These are phyloP conservation scores for Gautieria morchelliformis DNA, from an alignment of 768 basidiomycete genomes.

Conservation along the genomic window DNA sequence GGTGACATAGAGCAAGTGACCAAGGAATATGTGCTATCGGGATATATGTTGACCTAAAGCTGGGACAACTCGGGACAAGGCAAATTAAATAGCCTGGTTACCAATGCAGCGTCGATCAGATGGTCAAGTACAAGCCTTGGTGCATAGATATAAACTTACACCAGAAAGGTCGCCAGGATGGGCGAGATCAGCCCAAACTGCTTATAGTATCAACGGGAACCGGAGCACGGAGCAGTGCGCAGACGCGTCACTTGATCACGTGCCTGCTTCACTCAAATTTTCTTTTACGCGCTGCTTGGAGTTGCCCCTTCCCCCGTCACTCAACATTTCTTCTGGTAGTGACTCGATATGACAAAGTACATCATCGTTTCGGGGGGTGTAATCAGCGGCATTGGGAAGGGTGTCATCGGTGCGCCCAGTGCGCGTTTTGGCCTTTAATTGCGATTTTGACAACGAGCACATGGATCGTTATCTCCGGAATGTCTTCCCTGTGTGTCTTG, in stretches of 20 bases:
- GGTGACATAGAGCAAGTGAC: neutral
- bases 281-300: neutral
- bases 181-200: neutral
- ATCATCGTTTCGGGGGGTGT: constrained; percentile 96
- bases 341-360: constrained; percentile 74
- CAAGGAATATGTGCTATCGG: neutral
- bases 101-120: no score
- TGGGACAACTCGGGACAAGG: no score
- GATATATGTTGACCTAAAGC: neutral
- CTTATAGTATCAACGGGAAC: neutral
- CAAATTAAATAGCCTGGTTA: no score
- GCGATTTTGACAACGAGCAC: neutral
- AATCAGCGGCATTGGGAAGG: constrained; percentile 98
- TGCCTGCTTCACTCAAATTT: neutral
- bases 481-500: neutral
- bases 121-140: no score
- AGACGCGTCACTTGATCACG: neutral
- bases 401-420: constrained; percentile 74
- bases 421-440: neutral
- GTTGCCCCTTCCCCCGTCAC: neutral
- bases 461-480: neutral
- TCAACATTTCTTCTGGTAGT: neutral
- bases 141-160: neutral
- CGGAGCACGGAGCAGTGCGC: no score
- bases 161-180: neutral